Evolutionary conservation across 1,284 basidiomycete genomes (phyloP).

Genomic region (Coriolopsis trogii): DNA sequence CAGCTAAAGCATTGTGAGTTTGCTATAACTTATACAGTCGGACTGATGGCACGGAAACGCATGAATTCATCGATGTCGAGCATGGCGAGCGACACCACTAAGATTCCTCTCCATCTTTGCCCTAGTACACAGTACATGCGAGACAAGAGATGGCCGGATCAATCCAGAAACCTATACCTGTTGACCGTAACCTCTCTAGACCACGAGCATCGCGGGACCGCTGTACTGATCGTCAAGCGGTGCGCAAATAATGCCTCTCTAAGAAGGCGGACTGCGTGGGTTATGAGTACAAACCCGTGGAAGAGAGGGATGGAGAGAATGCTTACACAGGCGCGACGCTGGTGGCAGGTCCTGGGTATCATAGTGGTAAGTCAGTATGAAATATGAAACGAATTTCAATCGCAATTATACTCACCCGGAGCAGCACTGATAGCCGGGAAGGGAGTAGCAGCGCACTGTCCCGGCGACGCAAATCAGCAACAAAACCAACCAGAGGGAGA

Average conservation of each 20-base stretch:
- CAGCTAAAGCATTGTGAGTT: too few species aligned
- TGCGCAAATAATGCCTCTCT: not conserved
- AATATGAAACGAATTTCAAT: not conserved
- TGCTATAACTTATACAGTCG: too few species aligned
- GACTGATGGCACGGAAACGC: too few species aligned
- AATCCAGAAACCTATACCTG: too few species aligned
- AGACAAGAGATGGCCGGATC: too few species aligned
- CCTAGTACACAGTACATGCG: too few species aligned
- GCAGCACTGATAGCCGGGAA: slow-evolving; percentile 33
- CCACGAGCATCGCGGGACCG: too few species aligned
- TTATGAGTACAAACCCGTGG: not conserved
- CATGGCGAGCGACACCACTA: too few species aligned
- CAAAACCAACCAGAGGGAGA: not conserved
- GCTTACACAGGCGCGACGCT: not conserved
- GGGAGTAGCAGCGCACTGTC: slow-evolving; percentile 28
- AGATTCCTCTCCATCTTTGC: too few species aligned
- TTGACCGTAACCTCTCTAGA: too few species aligned
- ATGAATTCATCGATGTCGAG: too few species aligned
- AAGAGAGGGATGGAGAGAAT: not conserved
- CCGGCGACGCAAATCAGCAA: not conserved
- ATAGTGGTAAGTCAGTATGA: not conserved
- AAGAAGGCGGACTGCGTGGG: not conserved
- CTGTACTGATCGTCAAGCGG: too few species aligned
- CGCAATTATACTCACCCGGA: slow-evolving; percentile 8
- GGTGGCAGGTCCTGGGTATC: not conserved